phyloP scores from a whole-genome alignment of 1,284 basidiomycete species.

The Athelia psychrophila region DNA sequence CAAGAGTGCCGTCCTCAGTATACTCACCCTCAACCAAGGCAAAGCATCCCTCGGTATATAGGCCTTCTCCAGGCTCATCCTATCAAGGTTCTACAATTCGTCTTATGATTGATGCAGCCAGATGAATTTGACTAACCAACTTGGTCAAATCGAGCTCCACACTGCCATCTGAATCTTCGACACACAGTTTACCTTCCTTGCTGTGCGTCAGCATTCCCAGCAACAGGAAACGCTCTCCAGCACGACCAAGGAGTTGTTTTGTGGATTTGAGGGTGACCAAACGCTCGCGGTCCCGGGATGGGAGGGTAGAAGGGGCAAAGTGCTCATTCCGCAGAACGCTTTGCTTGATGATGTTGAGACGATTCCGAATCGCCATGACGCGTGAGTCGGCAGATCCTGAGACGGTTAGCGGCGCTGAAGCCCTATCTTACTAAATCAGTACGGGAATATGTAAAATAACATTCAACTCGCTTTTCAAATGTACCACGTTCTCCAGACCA shows the following conservation, averaged over 20 bases:
- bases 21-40: constrained; percentile 97
- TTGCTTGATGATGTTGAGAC: constrained; percentile 86
- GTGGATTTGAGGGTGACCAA: constrained; percentile 82
- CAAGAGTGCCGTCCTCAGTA: constrained; percentile 85
- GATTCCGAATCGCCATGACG: constrained; percentile 73
- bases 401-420: constrained; percentile 52
- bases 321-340: constrained; percentile 92
- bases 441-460: not conserved
- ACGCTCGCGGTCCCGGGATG: constrained; percentile 61
- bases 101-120: constrained; percentile 4
- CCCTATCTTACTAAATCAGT: constrained; percentile 30
- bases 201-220: constrained; percentile 92
- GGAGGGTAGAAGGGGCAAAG: constrained; percentile 91
- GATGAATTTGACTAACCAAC: constrained; percentile 52
- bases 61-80: constrained; percentile 91
- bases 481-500: constrained; percentile 85
- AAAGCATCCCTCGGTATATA: constrained; percentile 96
- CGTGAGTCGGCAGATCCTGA: constrained; percentile 81
- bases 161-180: constrained; percentile 92
- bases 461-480: constrained; percentile 69
- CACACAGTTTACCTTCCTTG: constrained; percentile 85
- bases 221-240: constrained; percentile 88
- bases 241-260: constrained; percentile 91
- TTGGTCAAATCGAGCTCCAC: constrained; percentile 90
- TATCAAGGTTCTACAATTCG: constrained; percentile 26